Evolutionary conservation across 169 alveolate species (phyloP).

Genomic region (Babesia microti): DNA sequence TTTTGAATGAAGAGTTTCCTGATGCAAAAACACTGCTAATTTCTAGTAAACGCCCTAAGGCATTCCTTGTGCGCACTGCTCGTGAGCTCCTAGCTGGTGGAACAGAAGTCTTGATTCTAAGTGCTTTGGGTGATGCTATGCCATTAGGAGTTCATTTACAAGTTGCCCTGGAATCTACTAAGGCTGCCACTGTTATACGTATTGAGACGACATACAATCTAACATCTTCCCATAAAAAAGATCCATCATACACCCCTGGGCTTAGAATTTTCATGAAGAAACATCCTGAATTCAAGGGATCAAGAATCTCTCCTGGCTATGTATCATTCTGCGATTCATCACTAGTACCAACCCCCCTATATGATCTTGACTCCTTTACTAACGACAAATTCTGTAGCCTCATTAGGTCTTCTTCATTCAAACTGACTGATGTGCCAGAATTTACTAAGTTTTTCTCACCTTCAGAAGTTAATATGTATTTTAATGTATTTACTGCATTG

Average conservation of each 20-base stretch:
- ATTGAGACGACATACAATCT: conserved; percentile 47
- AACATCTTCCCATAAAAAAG: conserved; percentile 30
- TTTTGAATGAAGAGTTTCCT: conserved; percentile 42
- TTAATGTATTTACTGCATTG: no score
- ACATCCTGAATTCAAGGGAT: conserved; percentile 69
- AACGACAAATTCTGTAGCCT: neutral
- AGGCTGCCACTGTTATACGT: conserved; percentile 53
- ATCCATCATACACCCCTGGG: conserved; percentile 60
- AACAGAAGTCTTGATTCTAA: conserved; percentile 57
- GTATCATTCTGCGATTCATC: conserved; percentile 43
- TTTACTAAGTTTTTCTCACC: no score
- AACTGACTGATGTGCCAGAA: no score
- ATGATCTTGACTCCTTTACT: neutral
- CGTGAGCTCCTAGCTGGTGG: conserved; percentile 70
- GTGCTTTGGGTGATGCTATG: conserved; percentile 71
- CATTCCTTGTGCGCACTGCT: conserved; percentile 67
- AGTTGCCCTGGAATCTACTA: conserved; percentile 43
- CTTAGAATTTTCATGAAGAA: conserved; percentile 58
- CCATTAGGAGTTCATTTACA: conserved; percentile 62
- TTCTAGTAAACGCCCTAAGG: conserved; percentile 54
- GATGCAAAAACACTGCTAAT: conserved; percentile 59
- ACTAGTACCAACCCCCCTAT: no score
- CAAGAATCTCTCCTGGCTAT: conserved; percentile 64
- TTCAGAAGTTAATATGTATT: no score
- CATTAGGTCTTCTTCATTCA: neutral